A percentile compares a stretch with the other conserved stretches of the same genome.
phyloP scores from a whole-genome alignment of 768 basidiomycete species.

The Filobasidium wieringae region DNA sequence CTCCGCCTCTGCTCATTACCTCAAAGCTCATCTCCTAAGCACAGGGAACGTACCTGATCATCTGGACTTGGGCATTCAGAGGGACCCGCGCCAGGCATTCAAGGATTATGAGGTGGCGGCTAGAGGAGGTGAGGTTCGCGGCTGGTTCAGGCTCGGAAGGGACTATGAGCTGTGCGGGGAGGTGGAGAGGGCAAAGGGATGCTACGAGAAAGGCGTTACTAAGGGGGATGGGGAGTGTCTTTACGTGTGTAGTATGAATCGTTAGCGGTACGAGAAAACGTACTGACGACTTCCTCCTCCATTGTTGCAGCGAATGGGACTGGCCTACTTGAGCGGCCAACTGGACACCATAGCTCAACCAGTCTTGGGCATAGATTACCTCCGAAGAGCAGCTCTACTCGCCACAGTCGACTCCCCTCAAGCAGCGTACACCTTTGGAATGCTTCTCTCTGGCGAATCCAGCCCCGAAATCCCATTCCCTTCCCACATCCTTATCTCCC shows the following conservation, averaged over 20 bases:
- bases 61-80: slow-evolving; percentile 38
- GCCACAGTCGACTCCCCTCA: slow-evolving; percentile 68
- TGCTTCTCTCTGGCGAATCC: slow-evolving; percentile 75
- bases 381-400: slow-evolving; percentile 64
- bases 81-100: slow-evolving; percentile 69
- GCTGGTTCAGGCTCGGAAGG: slow-evolving; percentile 82
- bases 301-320: slow-evolving; percentile 62
- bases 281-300: slow-evolving; percentile 2
- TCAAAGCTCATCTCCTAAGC: slow-evolving; percentile 61
- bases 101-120: slow-evolving; percentile 79
- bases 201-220: slow-evolving; percentile 72
- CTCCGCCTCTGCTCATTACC: slow-evolving; percentile 61
- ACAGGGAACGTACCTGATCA: slow-evolving; percentile 50
- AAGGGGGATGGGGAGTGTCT: slow-evolving; percentile 63
- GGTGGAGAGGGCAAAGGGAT: slow-evolving; percentile 58
- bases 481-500: slow-evolving; percentile 46
- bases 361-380: slow-evolving; percentile 54
- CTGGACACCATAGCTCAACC: slow-evolving; percentile 52
- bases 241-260: slow-evolving; percentile 51
- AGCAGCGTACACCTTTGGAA: slow-evolving; percentile 54
- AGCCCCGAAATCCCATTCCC: slow-evolving; percentile 49
- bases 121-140: slow-evolving; percentile 58
- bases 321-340: slow-evolving; percentile 83
- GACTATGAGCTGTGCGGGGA: slow-evolving; percentile 84
- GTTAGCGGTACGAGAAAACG: not conserved